Base-by-base conservation (phyloP, 192 early-diverging fungal species). In the Dissophora ornata region DNA sequence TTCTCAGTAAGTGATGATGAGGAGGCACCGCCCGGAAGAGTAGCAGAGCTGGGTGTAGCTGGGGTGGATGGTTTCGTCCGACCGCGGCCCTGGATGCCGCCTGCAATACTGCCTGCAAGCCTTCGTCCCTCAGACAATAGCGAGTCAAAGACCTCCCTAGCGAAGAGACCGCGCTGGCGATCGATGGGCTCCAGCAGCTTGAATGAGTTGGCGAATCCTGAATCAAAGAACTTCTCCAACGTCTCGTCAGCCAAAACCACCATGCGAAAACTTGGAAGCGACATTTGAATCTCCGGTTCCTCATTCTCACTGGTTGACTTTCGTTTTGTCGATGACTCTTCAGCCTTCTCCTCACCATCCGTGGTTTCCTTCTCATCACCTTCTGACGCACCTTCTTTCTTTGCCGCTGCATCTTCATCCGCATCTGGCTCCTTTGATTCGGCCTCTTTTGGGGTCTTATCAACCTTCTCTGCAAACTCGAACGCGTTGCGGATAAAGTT, bases 231-330 rank as follows among this genome's bases (percentile, higher is more conserved):
- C 28, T 83, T 80, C 57, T 94, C 92, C n/a, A 98, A 80, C 34
- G 89, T 86, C 40, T 92, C 93, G 69, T 97, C 95, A 18, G 88
- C 90, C 57, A 97, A 79, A n/a, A 95, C 84, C 1, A 95, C 87
- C 84, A 97, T 93, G 29, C 82, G 67, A 70, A 83, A 81, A 24
- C 67, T 68, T 8, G 82, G 83, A 16, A 88, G 63, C 6, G 83
- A 71, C 57, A 89, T 70, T 6, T 71, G 65, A 18, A 87, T 64
- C 40, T 78, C 78, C 2, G 55, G 58, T 19, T 75, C 65, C 11
- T 61, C 68, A 21, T 19, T 54, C n/a, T 18, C 21, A 18, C 28
- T 29, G 5, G 21, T 21, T 8, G 57, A 51, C 50, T 21, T 29
- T 30, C 47, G 70, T 54, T 40, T 69, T 50, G 0, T 62, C 56